Percentiles rank a stretch among this genome's conserved stretches.
Conservation (phyloP, 2,329 filamentous ascomycete genomes). For the Trichophyton mentagrophytes region DNA sequence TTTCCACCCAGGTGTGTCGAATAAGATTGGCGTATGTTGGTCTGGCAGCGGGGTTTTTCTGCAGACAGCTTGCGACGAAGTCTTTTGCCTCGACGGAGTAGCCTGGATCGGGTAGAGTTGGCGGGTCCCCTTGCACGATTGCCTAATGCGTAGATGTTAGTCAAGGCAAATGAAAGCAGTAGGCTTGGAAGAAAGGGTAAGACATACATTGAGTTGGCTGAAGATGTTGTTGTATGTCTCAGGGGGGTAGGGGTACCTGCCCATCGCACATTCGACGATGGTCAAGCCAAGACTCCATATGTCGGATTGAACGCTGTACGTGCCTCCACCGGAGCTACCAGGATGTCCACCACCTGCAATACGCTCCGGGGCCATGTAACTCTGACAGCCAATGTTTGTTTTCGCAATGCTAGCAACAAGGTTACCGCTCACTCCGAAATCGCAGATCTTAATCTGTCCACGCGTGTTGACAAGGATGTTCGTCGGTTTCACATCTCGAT, state of each 20-base stretch:
- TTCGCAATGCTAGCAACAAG: conserved; percentile 94
- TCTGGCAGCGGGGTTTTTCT: conserved; percentile 84
- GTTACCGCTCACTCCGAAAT: conserved; percentile 95
- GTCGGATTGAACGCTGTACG: conserved; percentile 94
- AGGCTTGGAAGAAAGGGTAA: neutral
- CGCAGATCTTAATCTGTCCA: conserved; percentile 94
- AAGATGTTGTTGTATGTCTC: conserved; percentile 98
- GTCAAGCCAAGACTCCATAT: conserved; percentile 93
- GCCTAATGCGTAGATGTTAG: conserved; percentile 45
- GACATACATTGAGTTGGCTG: conserved; percentile 83
- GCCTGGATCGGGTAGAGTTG: conserved; percentile 62
- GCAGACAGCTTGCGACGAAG: conserved; percentile 79
- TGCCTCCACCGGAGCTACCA: conserved; percentile 58
- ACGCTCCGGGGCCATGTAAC: conserved; percentile 95
- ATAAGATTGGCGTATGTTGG: conserved; percentile 88
- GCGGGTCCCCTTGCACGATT: conserved; percentile 94
- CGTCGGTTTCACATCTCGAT: conserved; percentile 97
- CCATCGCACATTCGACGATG: conserved; percentile 91
- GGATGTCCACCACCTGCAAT: conserved; percentile 74
- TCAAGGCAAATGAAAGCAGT: conserved; percentile 6
- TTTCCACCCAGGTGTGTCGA: conserved; percentile 74
- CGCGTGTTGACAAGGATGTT: conserved; percentile 86
- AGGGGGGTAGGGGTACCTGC: conserved; percentile 87
- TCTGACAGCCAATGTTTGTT: conserved; percentile 97
- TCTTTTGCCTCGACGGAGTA: conserved; percentile 71